Evolutionary conservation across 2,329 filamentous ascomycete genomes (phyloP).

Genomic region (Xylariaceae sp.): DNA sequence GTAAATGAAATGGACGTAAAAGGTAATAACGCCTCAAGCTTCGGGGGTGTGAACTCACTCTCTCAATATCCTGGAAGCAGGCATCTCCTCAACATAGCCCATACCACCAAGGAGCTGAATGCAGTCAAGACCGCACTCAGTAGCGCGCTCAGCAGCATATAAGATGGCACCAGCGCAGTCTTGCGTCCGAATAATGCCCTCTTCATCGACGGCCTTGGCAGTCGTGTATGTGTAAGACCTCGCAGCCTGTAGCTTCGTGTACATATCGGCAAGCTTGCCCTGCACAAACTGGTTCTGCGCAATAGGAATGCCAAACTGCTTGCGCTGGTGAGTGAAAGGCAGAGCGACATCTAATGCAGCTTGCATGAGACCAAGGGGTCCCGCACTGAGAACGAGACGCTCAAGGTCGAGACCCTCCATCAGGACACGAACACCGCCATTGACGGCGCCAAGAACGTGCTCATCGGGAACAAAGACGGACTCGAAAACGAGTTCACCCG

Average conservation of each 20-base stretch:
- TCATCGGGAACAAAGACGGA: slow-evolving; percentile 80
- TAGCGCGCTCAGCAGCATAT: slow-evolving; percentile 86
- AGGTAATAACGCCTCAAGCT: too few relatives aligned
- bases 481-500: slow-evolving; percentile 88
- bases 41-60: too few relatives aligned
- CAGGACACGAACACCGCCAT: slow-evolving; percentile 80
- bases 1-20: too few relatives aligned
- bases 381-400: slow-evolving; percentile 82
- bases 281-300: slow-evolving; percentile 91
- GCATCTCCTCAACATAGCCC: slow-evolving; percentile 94
- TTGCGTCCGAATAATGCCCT: slow-evolving; percentile 68
- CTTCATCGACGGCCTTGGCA: slow-evolving; percentile 73
- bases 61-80: slow-evolving; percentile 76
- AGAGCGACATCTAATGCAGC: slow-evolving; percentile 78
- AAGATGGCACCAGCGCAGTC: slow-evolving; percentile 93
- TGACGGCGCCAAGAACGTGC: slow-evolving; percentile 73
- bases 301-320: slow-evolving; percentile 82
- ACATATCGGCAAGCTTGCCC: slow-evolving; percentile 93
- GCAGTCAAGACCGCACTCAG: slow-evolving; percentile 78
- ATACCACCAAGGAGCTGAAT: slow-evolving; percentile 92
- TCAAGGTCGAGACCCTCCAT: slow-evolving; percentile 97
- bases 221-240: slow-evolving; percentile 84
- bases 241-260: slow-evolving; percentile 82
- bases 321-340: slow-evolving; percentile 82
- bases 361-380: slow-evolving; percentile 92